Evolutionary conservation across 1,284 basidiomycete genomes (phyloP).

Genomic region (Trichosporon coremiiforme): DNA sequence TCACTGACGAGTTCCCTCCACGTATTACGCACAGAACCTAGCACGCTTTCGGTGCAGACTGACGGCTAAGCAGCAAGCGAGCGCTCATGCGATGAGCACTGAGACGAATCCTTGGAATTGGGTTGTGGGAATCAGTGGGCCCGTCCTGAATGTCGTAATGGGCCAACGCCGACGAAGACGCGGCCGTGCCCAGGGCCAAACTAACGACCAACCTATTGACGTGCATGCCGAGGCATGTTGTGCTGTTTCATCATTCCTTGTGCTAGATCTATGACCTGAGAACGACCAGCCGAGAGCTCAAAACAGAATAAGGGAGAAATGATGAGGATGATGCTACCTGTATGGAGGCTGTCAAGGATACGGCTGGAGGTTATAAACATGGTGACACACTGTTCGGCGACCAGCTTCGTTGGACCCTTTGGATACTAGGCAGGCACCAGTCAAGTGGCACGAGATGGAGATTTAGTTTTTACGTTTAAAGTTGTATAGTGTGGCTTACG

Average conservation of each 20-base stretch:
- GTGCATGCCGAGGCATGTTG: neutral
- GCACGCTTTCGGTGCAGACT: neutral
- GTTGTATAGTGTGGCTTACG: slow-evolving; percentile 16
- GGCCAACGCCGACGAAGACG: neutral
- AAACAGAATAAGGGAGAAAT: too few species aligned
- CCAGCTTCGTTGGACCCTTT: neutral
- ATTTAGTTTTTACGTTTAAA: slow-evolving; percentile 17
- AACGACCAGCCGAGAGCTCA: too few species aligned
- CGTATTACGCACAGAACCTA: too few species aligned
- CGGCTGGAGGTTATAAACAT: too few species aligned
- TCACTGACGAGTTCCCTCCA: too few species aligned
- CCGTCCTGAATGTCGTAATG: slow-evolving; percentile 10
- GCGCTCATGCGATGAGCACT: neutral
- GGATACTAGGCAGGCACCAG: neutral
- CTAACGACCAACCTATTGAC: slow-evolving; percentile 7
- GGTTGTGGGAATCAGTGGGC: slow-evolving; percentile 9
- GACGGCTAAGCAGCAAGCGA: neutral
- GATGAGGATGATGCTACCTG: too few species aligned
- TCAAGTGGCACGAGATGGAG: neutral
- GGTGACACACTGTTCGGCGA: slow-evolving; percentile 9
- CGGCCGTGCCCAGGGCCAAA: neutral
- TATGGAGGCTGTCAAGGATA: too few species aligned
- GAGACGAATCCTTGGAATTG: neutral
- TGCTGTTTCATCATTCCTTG: too few species aligned
- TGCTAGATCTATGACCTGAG: too few species aligned